These are phyloP conservation scores for Pythium periplocum DNA, from an alignment of 352 stramenopile species.

Conservation along the genomic window DNA sequence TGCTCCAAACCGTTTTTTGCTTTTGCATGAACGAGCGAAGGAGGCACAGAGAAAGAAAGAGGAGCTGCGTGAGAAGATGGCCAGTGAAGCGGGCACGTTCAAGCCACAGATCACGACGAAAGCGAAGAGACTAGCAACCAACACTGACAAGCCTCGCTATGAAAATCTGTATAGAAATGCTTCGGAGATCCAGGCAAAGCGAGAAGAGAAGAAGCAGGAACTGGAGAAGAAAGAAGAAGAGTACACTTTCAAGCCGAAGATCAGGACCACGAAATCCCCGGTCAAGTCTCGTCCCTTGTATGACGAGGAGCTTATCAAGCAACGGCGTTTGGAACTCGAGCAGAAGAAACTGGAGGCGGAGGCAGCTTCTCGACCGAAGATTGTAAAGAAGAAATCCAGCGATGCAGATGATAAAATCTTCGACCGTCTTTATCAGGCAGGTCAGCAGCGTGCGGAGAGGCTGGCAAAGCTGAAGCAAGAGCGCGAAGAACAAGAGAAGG, in stretches of 20 bases:
- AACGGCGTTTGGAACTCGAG: constrained; percentile 59
- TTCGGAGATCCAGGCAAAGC: constrained; percentile 56
- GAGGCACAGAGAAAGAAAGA: constrained; percentile 47
- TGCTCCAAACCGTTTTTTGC: constrained; percentile 32
- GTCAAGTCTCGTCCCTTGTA: constrained; percentile 57
- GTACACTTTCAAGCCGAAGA: constrained; percentile 78
- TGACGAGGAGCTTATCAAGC: constrained; percentile 61
- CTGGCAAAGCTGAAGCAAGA: constrained; percentile 66
- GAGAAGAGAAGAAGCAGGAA: constrained; percentile 62
- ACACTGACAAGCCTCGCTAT: constrained; percentile 37
- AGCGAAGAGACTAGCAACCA: constrained; percentile 42
- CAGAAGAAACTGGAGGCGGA: constrained; percentile 70
- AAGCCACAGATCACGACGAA: constrained; percentile 62
- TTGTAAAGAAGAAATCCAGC: constrained; percentile 43
- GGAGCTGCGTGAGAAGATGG: constrained; percentile 43
- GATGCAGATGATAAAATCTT: constrained; percentile 35
- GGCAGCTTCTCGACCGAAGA: constrained; percentile 56
- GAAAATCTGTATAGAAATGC: constrained; percentile 77
- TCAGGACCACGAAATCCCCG: constrained; percentile 54
- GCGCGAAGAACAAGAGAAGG: constrained; percentile 53
- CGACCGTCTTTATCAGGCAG: constrained; percentile 67
- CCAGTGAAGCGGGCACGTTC: constrained; percentile 54
- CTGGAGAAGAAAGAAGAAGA: constrained; percentile 47
- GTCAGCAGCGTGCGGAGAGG: constrained; percentile 48
- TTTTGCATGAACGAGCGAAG: constrained; percentile 53